A percentile compares a stretch with the other conserved stretches of the same genome.
Evolutionary conservation across 1,284 basidiomycete genomes (phyloP).

Genomic region (Tilletia walkeri): DNA sequence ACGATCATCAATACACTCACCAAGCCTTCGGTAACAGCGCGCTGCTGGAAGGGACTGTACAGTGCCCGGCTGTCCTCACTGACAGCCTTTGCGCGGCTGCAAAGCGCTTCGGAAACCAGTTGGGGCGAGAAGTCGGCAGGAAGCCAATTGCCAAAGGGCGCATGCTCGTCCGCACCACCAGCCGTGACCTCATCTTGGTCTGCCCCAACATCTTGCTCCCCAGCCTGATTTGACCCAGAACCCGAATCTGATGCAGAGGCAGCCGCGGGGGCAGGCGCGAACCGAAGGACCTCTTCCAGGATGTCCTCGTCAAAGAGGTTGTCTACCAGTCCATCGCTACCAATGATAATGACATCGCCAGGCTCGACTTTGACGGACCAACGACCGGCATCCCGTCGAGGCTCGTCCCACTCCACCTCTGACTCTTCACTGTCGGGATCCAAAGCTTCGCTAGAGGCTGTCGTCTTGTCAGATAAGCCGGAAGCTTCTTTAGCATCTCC

Average conservation of each 20-base stretch:
- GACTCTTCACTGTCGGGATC: neutral
- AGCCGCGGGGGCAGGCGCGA: slow-evolving; percentile 58
- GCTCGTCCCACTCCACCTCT: slow-evolving; percentile 46
- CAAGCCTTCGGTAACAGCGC: slow-evolving; percentile 62
- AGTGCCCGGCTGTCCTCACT: slow-evolving; percentile 60
- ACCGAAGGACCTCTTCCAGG: slow-evolving; percentile 77
- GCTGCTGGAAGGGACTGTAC: slow-evolving; percentile 62
- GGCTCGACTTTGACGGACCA: slow-evolving; percentile 73
- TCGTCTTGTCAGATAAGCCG: too few relatives aligned
- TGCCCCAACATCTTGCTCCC: neutral
- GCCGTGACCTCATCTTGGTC: neutral
- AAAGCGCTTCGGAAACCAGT: slow-evolving; percentile 61
- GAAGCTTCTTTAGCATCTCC: neutral
- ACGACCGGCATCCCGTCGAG: slow-evolving; percentile 66
- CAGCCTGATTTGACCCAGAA: neutral
- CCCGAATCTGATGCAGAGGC: neutral
- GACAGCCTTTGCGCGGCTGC: slow-evolving; percentile 59
- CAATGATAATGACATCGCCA: slow-evolving; percentile 84
- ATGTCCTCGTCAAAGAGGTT: slow-evolving; percentile 95
- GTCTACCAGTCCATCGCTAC: slow-evolving; percentile 85
- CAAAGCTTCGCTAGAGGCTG: neutral
- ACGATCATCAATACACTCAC: neutral
- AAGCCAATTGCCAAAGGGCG: slow-evolving; percentile 24
- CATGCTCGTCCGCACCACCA: slow-evolving; percentile 16
- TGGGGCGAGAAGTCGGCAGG: slow-evolving; percentile 59